Evolutionary conservation across 495 filamentous ascomycete genomes (phyloP), one percentile per base, ranked within the genome.

Genomic region (Podospora tetraspora): DNA sequence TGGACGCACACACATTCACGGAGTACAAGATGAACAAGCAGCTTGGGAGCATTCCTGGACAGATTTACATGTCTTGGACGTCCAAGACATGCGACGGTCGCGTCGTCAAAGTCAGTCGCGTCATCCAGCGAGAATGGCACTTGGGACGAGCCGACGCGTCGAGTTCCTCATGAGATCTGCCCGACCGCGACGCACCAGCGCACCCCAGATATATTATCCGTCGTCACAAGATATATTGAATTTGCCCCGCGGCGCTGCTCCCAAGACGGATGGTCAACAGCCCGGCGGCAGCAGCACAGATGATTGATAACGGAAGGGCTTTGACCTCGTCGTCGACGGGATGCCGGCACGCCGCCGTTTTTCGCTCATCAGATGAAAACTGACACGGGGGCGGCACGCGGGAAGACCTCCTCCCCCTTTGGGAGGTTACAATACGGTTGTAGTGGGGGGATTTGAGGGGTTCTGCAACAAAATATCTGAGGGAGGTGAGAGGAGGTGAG

Each of bases 391-490:
- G 16, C 4, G 34, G n/a, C 10, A 57, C 13, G 25, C 43, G 63
- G n/a, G 63, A 37, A 34, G 8, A 11, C 52, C 52, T 22, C 23
- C 23, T 32, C 16, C 63, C 56, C 52, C 57, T 27, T 21, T 43
- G 13, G 34, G 52, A n/a, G 43, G 13, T n/a, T 19, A 8, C 19
- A n/a, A 7, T 19, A 8, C 8, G 43, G 43, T 52, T 8, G 43
- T 8, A 24, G 59, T 19, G 59, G 23, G 59, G 59, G 27, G 63
- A n/a, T 25, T 25, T 25, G 43, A 43, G 37, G 43, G 43, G 43
- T 52, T 52, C 43, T 52, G 43, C 43, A 52, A 52, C 43, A n/a
- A 52, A 52, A 52, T n/a, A 52, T 52, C 56, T 66, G 63, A 58
- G 27, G 63, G 52, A 59, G 63, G 30, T 60, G 58, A 59, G 19